phyloP scores from a whole-genome alignment of 352 stramenopile genomes.

The Phytophthora quininea region DNA sequence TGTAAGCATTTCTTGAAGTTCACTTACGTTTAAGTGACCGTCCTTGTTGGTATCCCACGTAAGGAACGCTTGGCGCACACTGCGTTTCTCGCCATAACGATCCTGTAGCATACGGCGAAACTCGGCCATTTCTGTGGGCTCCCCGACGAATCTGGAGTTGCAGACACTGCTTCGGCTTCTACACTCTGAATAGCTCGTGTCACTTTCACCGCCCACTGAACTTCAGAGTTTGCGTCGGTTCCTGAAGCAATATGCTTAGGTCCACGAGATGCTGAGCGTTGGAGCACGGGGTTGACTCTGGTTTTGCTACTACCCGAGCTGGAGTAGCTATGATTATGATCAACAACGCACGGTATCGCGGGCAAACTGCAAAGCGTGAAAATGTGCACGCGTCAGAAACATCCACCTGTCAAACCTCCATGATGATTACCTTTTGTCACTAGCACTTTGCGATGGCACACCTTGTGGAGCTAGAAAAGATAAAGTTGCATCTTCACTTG shows the following conservation, averaged over 20 bases:
- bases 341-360: too few relatives aligned
- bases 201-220: slow-evolving; percentile 53
- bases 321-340: neutral
- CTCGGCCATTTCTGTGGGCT: slow-evolving; percentile 29
- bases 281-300: neutral
- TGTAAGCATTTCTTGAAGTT: slow-evolving; percentile 55
- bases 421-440: slow-evolving; percentile 10
- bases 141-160: neutral
- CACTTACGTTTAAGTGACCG: slow-evolving; percentile 37
- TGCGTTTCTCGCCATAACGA: slow-evolving; percentile 67
- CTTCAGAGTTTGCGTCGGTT: slow-evolving; percentile 16
- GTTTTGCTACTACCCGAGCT: neutral
- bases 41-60: slow-evolving; percentile 70
- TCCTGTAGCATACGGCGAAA: slow-evolving; percentile 54
- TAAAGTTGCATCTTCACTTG: neutral
- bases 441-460: neutral
- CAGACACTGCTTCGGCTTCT: neutral
- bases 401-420: too few relatives aligned
- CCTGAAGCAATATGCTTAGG: slow-evolving; percentile 1
- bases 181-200: neutral
- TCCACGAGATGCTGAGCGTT: neutral
- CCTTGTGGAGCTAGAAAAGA: neutral
- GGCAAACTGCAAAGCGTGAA: too few relatives aligned
- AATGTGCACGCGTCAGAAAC: too few relatives aligned
- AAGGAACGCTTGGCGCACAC: slow-evolving; percentile 55